A percentile compares a stretch with the other conserved stretches of the same genome.
Evolutionary conservation across 345 rosid species (phyloP).

Genomic region (Citrus maxima): DNA sequence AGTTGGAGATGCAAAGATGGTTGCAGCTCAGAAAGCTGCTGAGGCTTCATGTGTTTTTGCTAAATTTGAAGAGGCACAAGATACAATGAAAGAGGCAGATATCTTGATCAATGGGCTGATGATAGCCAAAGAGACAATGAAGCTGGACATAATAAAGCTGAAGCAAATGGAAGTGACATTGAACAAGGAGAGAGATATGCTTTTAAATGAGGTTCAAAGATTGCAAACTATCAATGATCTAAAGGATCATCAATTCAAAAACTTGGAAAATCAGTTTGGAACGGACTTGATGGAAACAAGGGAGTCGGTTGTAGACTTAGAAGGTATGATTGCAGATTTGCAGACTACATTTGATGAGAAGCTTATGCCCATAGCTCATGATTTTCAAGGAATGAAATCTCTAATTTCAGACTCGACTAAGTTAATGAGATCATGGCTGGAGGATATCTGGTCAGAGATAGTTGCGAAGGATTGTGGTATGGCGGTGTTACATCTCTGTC

Average conservation of each 20-base stretch:
- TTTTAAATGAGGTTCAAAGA: constrained; percentile 48
- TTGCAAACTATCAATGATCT: constrained; percentile 48
- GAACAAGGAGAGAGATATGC: constrained; percentile 50
- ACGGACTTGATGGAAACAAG: constrained; percentile 52
- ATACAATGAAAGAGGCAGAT: constrained; percentile 82
- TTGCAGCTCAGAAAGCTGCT: constrained; percentile 57
- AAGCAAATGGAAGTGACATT: constrained; percentile 40
- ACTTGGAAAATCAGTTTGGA: constrained; percentile 57
- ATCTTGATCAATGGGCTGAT: constrained; percentile 68
- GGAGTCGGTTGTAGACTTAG: constrained; percentile 57
- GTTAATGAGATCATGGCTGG: constrained; percentile 63
- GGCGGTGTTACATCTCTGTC: constrained; percentile 85
- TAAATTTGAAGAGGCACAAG: constrained; percentile 91
- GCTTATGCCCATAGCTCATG: constrained; percentile 40
- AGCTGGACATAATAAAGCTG: constrained; percentile 55
- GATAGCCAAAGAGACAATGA: constrained; percentile 75
- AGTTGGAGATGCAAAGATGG: constrained; percentile 61
- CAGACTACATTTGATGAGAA: constrained; percentile 44
- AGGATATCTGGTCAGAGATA: constrained; percentile 93
- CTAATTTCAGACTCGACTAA: constrained; percentile 48
- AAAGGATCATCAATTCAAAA: constrained; percentile 54
- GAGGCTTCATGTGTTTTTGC: constrained; percentile 65
- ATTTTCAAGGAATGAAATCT: constrained; percentile 46
- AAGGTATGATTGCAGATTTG: constrained; percentile 41
- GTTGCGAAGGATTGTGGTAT: constrained; percentile 84